Conservation (phyloP, 2,329 filamentous ascomycete genomes). For the Neocatenulostroma microsporum region DNA sequence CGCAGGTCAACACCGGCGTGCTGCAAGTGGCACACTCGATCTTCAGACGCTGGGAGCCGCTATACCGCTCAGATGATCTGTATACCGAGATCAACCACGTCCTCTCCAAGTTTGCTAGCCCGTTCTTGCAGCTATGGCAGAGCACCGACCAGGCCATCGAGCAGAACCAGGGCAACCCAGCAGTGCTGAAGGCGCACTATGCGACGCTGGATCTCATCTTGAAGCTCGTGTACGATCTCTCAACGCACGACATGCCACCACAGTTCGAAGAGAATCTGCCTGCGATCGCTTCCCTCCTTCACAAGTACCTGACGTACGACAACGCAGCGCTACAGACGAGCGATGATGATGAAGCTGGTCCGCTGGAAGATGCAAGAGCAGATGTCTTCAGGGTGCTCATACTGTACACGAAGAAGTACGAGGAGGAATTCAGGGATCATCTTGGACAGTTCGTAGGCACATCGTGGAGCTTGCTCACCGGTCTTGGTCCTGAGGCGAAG, state of each 20-base stretch:
- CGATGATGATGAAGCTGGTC: constrained; percentile 81
- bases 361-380: constrained; percentile 78
- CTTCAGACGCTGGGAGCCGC: constrained; percentile 88
- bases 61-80: constrained; percentile 86
- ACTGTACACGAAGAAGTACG: constrained; percentile 88
- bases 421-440: constrained; percentile 80
- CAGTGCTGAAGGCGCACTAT: constrained; percentile 67
- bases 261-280: constrained; percentile 85
- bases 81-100: constrained; percentile 97
- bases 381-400: constrained; percentile 88
- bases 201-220: constrained; percentile 79
- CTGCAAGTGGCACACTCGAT: constrained; percentile 97
- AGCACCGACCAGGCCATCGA: constrained; percentile 63
- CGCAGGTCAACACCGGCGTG: constrained; percentile 83
- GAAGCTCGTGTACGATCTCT: constrained; percentile 91
- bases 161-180: constrained; percentile 67
- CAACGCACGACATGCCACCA: constrained; percentile 91
- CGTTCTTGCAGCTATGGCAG: constrained; percentile 74
- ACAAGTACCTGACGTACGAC: constrained; percentile 88
- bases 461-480: constrained; percentile 85
- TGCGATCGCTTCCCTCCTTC: constrained; percentile 67
- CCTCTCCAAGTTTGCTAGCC: constrained; percentile 69
- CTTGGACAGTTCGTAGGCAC: constrained; percentile 79
- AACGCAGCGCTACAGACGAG: constrained; percentile 75
- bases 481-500: constrained; percentile 77